Evolutionary conservation across 495 filamentous ascomycete genomes (phyloP).

Genomic region (Aspergillus avenaceus): DNA sequence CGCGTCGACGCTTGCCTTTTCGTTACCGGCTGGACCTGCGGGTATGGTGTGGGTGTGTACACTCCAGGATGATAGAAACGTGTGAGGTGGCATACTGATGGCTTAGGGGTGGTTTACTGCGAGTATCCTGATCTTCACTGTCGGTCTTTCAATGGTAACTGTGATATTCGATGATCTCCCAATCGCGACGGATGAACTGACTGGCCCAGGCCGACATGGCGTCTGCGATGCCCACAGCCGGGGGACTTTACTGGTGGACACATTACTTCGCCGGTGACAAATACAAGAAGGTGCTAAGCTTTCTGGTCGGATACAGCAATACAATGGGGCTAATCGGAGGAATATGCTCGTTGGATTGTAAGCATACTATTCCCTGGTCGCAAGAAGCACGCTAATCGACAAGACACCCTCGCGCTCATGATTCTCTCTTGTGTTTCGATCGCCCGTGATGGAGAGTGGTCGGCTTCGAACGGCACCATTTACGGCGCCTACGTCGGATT

Average conservation of each 20-base stretch:
- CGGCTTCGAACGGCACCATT: slow-evolving; percentile 53
- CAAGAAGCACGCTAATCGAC: neutral
- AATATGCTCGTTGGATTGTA: slow-evolving; percentile 57
- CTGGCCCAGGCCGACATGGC: slow-evolving; percentile 57
- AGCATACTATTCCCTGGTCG: neutral
- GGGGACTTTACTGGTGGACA: slow-evolving; percentile 69
- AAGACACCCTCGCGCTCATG: slow-evolving; percentile 50
- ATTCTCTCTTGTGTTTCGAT: slow-evolving; percentile 56
- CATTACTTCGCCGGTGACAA: slow-evolving; percentile 60
- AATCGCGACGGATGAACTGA: neutral
- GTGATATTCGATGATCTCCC: neutral
- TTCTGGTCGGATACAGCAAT: slow-evolving; percentile 70
- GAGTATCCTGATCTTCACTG: slow-evolving; percentile 58
- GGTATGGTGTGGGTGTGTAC: slow-evolving; percentile 62
- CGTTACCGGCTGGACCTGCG: slow-evolving; percentile 61
- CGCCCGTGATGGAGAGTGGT: slow-evolving; percentile 59
- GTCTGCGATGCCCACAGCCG: slow-evolving; percentile 66
- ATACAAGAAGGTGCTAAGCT: slow-evolving; percentile 59
- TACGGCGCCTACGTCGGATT: slow-evolving; percentile 61
- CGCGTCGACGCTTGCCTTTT: slow-evolving; percentile 60
- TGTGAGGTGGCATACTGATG: neutral
- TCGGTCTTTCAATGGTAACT: slow-evolving; percentile 60
- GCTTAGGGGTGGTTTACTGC: slow-evolving; percentile 58
- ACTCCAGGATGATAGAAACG: neutral
- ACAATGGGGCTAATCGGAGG: slow-evolving; percentile 64